These are phyloP conservation scores for Suillus clintonianus DNA, from an alignment of 768 basidiomycete species.

Conservation along the genomic window DNA sequence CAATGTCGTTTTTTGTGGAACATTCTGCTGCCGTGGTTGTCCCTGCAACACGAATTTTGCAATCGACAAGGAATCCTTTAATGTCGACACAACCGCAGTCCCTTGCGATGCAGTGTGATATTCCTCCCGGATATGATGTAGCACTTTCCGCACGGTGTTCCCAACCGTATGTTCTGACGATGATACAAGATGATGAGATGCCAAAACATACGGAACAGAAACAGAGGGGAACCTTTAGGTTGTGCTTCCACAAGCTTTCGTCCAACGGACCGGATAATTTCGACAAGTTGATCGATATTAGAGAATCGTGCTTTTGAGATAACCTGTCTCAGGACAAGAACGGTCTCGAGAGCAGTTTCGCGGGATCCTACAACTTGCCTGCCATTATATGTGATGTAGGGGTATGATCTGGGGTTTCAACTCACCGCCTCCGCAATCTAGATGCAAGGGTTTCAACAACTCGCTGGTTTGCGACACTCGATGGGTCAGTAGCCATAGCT, in stretches of 20 bases:
- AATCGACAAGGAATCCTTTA: slow-evolving; percentile 62
- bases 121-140: slow-evolving; percentile 95
- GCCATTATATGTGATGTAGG: slow-evolving; percentile 17
- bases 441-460: slow-evolving; percentile 70
- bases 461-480: slow-evolving; percentile 47
- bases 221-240: slow-evolving; percentile 73
- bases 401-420: slow-evolving; percentile 15
- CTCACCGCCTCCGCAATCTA: slow-evolving; percentile 72
- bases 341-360: slow-evolving; percentile 85
- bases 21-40: slow-evolving; percentile 56
- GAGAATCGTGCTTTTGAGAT: slow-evolving; percentile 85
- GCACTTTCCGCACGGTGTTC: slow-evolving; percentile 89
- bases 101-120: slow-evolving; percentile 77
- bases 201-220: slow-evolving; percentile 8
- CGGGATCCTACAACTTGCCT: slow-evolving; percentile 93
- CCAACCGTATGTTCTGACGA: slow-evolving; percentile 87
- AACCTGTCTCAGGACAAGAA: slow-evolving; percentile 85
- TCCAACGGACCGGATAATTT: slow-evolving; percentile 78
- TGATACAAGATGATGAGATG: slow-evolving; percentile 5
- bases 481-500: slow-evolving; percentile 45
- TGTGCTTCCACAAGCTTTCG: slow-evolving; percentile 84
- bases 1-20: slow-evolving; percentile 37
- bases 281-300: slow-evolving; percentile 83
- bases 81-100: slow-evolving; percentile 37
- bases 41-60: slow-evolving; percentile 83